Conservation (phyloP, 1,139 yeast genomes). For the Candida buenavistaensis region DNA sequence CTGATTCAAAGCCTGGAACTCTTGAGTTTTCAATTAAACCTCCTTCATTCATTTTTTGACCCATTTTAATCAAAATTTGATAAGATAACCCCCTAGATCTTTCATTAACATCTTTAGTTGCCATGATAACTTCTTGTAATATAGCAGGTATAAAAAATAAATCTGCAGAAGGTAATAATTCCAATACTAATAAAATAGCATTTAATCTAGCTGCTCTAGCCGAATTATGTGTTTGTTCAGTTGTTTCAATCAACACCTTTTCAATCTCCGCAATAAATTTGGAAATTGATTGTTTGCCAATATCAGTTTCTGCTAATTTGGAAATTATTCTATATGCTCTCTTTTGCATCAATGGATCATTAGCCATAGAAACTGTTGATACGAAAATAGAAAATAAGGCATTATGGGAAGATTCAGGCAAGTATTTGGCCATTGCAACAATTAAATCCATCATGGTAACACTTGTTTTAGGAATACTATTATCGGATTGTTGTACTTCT, state of each 20-base stretch:
- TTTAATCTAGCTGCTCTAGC: constrained; percentile 80
- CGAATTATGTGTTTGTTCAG: constrained; percentile 63
- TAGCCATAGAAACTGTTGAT: constrained; percentile 54
- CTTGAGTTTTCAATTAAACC: constrained; percentile 65
- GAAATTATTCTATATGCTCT: constrained; percentile 83
- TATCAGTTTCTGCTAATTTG: constrained; percentile 65
- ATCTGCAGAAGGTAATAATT: constrained; percentile 59
- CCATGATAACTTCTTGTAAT: constrained; percentile 83
- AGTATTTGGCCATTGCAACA: constrained; percentile 81
- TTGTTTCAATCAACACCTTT: constrained; percentile 55
- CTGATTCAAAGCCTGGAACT: constrained; percentile 68
- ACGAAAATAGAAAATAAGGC: constrained; percentile 79
- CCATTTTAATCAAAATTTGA: constrained; percentile 76
- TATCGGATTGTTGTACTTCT: constrained; percentile 35
- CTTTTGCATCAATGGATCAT: constrained; percentile 77
- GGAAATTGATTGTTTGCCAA: constrained; percentile 55
- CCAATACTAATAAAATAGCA: constrained; percentile 62
- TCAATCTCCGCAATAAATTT: constrained; percentile 60
- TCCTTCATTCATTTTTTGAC: constrained; percentile 71
- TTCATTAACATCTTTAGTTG: constrained; percentile 93
- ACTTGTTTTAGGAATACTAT: constrained; percentile 53
- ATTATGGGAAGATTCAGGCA: constrained; percentile 68
- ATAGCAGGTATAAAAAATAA: constrained; percentile 78
- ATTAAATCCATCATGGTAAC: constrained; percentile 89
- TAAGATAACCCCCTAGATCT: constrained; percentile 85